Evolutionary conservation across 2,329 filamentous ascomycete genomes (phyloP).

Genomic region (Sporothrix dimorphospora): DNA sequence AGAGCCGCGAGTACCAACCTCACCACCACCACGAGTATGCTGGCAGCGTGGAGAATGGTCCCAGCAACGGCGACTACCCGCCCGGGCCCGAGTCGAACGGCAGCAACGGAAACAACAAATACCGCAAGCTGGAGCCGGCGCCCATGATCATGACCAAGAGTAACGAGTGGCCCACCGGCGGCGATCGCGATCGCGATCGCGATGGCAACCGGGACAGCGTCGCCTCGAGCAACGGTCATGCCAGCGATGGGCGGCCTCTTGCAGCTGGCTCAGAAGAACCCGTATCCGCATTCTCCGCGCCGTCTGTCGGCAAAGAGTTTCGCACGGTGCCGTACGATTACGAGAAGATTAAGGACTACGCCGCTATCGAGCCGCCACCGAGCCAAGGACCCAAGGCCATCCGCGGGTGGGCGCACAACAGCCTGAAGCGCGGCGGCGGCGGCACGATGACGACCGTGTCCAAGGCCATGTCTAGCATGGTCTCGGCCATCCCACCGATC

Average conservation of each 20-base stretch:
- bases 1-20: slow-evolving; percentile 23
- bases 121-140: slow-evolving; percentile 62
- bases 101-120: slow-evolving; percentile 44
- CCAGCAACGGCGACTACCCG: slow-evolving; percentile 11
- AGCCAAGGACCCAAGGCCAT: slow-evolving; percentile 60
- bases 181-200: not conserved
- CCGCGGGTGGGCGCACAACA: slow-evolving; percentile 59
- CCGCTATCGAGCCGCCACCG: slow-evolving; percentile 58
- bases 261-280: not conserved
- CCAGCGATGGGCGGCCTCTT: slow-evolving; percentile 3
- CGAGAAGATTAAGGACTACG: slow-evolving; percentile 61
- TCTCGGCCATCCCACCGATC: not conserved
- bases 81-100: slow-evolving; percentile 15
- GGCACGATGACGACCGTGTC: slow-evolving; percentile 16
- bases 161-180: slow-evolving; percentile 13
- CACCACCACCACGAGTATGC: slow-evolving; percentile 4
- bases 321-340: slow-evolving; percentile 61
- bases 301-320: slow-evolving; percentile 46
- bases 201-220: not conserved
- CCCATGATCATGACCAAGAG: slow-evolving; percentile 40
- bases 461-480: slow-evolving; percentile 17
- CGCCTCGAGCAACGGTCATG: slow-evolving; percentile 22
- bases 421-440: slow-evolving; percentile 41
- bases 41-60: not conserved
- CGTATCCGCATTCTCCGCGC: not conserved